Percentiles rank a stretch among this genome's conserved stretches.
Conservation (phyloP, 345 rosid species). For the Geranium brycei region DNA sequence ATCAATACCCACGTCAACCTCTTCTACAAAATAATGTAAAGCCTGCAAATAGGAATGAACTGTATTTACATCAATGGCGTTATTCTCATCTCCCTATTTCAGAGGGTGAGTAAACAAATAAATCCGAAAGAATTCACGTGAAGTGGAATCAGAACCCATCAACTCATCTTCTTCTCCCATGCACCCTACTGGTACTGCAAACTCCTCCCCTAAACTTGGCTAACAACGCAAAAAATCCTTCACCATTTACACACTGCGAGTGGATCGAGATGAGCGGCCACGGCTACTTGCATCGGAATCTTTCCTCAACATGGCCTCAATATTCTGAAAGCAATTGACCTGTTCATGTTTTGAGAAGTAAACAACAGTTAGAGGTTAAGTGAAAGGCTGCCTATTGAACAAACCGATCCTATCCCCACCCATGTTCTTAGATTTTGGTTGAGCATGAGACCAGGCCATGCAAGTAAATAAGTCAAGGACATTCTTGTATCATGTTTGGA, state of each 20-base stretch:
- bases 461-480: no score
- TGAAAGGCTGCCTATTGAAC: background rate
- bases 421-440: background rate
- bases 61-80: background rate
- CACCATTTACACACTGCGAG: background rate
- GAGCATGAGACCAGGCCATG: background rate
- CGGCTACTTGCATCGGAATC: slow-evolving; percentile 41
- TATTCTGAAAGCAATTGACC: slow-evolving; percentile 38
- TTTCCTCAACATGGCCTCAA: slow-evolving; percentile 30
- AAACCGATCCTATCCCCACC: background rate
- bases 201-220: background rate
- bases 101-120: background rate
- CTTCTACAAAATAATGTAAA: no score
- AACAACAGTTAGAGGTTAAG: background rate
- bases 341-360: slow-evolving; percentile 10
- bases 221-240: background rate
- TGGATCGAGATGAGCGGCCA: slow-evolving; percentile 39
- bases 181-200: no score
- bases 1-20: no score
- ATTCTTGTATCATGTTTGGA: no score
- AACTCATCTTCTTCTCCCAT: background rate
- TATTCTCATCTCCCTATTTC: background rate
- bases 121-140: background rate
- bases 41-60: background rate
- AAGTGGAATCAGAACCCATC: background rate